Conservation (phyloP, 1,139 yeast species). For the Taphrina pruni region DNA sequence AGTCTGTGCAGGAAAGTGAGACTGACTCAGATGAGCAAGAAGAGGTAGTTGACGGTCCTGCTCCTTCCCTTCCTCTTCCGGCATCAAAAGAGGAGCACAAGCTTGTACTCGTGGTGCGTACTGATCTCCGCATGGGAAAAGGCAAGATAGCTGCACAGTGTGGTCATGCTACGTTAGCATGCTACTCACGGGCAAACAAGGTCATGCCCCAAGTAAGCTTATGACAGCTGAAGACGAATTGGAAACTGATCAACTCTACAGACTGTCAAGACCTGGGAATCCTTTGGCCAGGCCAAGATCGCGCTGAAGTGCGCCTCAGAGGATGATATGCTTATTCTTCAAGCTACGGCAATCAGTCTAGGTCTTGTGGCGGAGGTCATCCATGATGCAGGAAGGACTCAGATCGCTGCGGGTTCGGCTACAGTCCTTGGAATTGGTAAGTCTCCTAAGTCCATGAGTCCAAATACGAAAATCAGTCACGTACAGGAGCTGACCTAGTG, state of each 20-base stretch:
- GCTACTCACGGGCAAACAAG: constrained; percentile 72
- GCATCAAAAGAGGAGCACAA: constrained; percentile 40
- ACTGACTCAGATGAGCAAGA: constrained; percentile 15
- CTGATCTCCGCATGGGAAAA: constrained; percentile 88
- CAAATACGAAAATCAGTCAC: not conserved
- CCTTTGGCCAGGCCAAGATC: constrained; percentile 91
- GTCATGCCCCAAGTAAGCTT: constrained; percentile 53
- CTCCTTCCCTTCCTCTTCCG: constrained; percentile 6
- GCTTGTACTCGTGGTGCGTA: constrained; percentile 84
- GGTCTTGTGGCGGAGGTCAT: constrained; percentile 81
- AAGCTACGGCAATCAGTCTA: constrained; percentile 78
- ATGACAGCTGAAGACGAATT: not conserved
- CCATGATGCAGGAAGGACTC: constrained; percentile 97
- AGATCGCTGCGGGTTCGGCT: constrained; percentile 91
- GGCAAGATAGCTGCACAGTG: constrained; percentile 98
- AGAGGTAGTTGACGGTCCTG: constrained; percentile 23
- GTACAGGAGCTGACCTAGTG: not conserved
- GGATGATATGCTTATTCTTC: constrained; percentile 77
- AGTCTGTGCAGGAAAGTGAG: not conserved
- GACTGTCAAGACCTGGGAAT: constrained; percentile 69
- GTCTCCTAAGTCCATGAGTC: not conserved
- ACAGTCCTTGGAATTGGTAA: constrained; percentile 82
- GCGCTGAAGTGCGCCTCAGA: constrained; percentile 75
- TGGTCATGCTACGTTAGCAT: constrained; percentile 93
- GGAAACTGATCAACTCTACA: constrained; percentile 53